Conservation (phyloP, 176 grass and related monocot genomes). For the Otatea glauca region DNA sequence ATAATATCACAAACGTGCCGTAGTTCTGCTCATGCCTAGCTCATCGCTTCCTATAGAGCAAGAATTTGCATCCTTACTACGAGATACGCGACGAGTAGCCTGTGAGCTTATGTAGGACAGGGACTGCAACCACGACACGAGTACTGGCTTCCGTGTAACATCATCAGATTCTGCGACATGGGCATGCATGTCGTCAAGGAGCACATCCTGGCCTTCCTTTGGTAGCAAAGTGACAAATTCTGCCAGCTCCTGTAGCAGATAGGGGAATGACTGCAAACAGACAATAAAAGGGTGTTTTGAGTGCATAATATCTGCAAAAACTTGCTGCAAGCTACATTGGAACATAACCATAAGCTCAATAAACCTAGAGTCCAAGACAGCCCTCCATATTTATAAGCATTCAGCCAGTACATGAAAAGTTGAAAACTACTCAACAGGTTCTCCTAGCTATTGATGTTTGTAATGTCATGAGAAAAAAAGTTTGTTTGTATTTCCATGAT, state of each 20-base stretch:
- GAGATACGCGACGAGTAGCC: background rate
- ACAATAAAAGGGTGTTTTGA: background rate
- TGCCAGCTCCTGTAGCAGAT: conserved; percentile 81
- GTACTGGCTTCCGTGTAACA: conserved; percentile 82
- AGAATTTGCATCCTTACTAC: background rate
- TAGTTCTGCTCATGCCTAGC: conserved; percentile 40
- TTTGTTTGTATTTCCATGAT: background rate
- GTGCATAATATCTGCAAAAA: background rate
- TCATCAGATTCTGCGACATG: conserved; percentile 84
- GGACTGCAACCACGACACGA: conserved; percentile 90
- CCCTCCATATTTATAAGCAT: background rate
- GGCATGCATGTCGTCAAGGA: conserved; percentile 81
- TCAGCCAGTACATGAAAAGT: background rate
- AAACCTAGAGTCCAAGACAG: background rate
- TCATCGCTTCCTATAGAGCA: background rate
- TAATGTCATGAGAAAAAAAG: background rate
- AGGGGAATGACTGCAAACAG: conserved; percentile 67
- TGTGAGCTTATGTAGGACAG: conserved; percentile 84
- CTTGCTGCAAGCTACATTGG: background rate
- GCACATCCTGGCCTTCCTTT: conserved; percentile 77
- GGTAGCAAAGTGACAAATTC: conserved; percentile 67
- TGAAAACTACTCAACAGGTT: background rate
- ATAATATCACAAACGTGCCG: conserved; percentile 39
- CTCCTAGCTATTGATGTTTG: background rate
- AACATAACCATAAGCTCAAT: background rate